These are phyloP conservation scores for Sporothrix dimorphospora DNA, from an alignment of 2,329 filamentous ascomycete genomes.

Conservation along the genomic window DNA sequence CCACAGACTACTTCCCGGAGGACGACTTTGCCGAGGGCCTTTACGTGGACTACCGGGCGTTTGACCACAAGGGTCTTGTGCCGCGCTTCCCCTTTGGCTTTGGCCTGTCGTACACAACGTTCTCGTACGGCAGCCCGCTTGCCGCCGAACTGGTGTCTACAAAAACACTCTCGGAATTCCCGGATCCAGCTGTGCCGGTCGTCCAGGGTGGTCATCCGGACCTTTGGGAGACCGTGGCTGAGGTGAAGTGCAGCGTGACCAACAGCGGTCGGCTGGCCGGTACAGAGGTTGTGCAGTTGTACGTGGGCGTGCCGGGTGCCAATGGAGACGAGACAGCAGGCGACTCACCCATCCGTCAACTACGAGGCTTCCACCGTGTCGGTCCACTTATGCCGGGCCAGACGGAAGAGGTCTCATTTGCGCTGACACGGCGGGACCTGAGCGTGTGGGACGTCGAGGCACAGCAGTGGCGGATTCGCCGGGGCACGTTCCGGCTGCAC, in stretches of 20 bases:
- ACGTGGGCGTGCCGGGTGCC: conserved; percentile 35
- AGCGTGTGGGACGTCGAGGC: conserved; percentile 66
- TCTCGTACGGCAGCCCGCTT: conserved; percentile 54
- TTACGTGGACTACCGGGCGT: conserved; percentile 75
- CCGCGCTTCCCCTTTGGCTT: conserved; percentile 79
- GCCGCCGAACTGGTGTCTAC: conserved; percentile 59
- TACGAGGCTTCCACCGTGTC: conserved; percentile 68
- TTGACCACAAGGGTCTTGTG: conserved; percentile 64
- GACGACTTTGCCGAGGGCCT: conserved; percentile 72
- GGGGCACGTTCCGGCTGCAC: conserved; percentile 43
- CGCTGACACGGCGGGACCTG: conserved; percentile 64
- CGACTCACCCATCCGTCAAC: conserved; percentile 46
- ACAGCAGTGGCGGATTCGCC: conserved; percentile 63
- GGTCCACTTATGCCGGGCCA: conserved; percentile 48
- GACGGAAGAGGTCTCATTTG: conserved; percentile 51
- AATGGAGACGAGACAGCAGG: not conserved
- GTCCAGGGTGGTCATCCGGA: conserved; percentile 32
- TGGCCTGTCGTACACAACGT: conserved; percentile 76
- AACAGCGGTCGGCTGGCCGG: conserved; percentile 45
- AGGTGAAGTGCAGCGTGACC: conserved; percentile 43
- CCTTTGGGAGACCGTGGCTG: conserved; percentile 49
- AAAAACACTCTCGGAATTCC: conserved; percentile 49
- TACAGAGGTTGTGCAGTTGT: conserved; percentile 37
- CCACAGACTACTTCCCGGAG: conserved; percentile 54
- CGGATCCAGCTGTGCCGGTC: conserved; percentile 23